phyloP scores from a whole-genome alignment of 2,329 filamentous ascomycete genomes.

The Metarhizium sp. region DNA sequence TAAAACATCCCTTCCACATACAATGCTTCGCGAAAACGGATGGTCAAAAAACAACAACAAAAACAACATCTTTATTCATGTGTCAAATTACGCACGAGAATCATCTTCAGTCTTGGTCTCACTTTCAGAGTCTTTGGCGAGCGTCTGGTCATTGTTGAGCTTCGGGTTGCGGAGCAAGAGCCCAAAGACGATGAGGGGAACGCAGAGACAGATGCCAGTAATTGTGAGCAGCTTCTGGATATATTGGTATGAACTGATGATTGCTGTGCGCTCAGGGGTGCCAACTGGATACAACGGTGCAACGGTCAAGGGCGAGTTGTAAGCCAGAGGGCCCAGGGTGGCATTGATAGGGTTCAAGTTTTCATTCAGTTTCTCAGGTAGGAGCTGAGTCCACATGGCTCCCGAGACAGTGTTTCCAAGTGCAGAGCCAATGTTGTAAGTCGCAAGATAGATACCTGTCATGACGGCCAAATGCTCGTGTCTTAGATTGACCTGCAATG shows the following conservation, averaged over 20 bases:
- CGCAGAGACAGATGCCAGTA: constrained; percentile 37
- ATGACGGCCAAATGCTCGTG: constrained; percentile 48
- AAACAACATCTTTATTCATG: not conserved
- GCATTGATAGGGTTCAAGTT: constrained; percentile 34
- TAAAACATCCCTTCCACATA: not conserved
- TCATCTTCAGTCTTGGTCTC: constrained; percentile 10
- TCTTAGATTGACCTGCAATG: constrained; percentile 45
- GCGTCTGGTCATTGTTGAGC: constrained; percentile 34
- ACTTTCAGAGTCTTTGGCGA: constrained; percentile 22
- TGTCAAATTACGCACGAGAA: not conserved
- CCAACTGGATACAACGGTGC: constrained; percentile 45
- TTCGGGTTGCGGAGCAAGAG: constrained; percentile 33
- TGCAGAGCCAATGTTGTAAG: constrained; percentile 47
- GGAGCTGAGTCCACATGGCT: constrained; percentile 51
- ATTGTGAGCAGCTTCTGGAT: constrained; percentile 38
- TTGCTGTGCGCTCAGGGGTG: constrained; percentile 38
- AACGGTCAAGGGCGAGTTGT: constrained; percentile 45
- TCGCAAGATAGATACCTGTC: constrained; percentile 46
- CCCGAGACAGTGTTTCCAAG: constrained; percentile 48
- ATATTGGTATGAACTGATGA: constrained; percentile 43
- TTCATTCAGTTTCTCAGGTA: constrained; percentile 37
- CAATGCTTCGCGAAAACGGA: not conserved
- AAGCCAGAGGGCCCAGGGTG: constrained; percentile 43
- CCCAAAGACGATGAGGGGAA: constrained; percentile 37
- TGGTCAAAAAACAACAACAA: no score